phyloP scores from a whole-genome alignment of 2,329 filamentous ascomycete species.

The Colletotrichum kahawae region DNA sequence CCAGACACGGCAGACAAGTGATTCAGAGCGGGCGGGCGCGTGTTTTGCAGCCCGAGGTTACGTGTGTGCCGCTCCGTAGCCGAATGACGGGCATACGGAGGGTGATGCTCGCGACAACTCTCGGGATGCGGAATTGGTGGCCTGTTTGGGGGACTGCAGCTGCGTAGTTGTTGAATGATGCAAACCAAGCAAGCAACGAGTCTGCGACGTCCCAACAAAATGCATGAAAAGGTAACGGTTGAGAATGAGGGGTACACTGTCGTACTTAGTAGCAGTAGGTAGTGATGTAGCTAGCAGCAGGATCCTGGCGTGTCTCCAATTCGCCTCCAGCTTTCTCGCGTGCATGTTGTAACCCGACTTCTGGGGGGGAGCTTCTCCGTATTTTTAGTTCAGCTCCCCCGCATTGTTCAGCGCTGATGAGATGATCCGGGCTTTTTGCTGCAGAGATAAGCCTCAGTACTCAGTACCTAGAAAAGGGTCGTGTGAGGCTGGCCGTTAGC shows the following conservation, averaged over 20 bases:
- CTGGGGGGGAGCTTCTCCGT: neutral
- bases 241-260: constrained; percentile 13
- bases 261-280: neutral
- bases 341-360: neutral
- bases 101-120: neutral
- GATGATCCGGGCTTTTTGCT: neutral
- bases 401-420: constrained; percentile 1
- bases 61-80: neutral
- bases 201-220: constrained; percentile 19
- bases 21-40: neutral
- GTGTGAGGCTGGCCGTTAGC: neutral
- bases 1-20: neutral
- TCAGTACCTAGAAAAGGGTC: too few species aligned
- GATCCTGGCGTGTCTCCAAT: neutral
- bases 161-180: constrained; percentile 3
- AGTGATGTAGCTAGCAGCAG: neutral
- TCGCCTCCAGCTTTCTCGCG: neutral
- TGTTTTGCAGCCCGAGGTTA: neutral
- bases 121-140: neutral
- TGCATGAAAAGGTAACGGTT: constrained; percentile 9
- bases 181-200: neutral
- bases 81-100: neutral
- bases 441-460: neutral
- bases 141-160: neutral
- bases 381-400: neutral